phyloP scores from a whole-genome alignment of 2,329 filamentous ascomycete genomes.

The Diaporthe ilicicola region DNA sequence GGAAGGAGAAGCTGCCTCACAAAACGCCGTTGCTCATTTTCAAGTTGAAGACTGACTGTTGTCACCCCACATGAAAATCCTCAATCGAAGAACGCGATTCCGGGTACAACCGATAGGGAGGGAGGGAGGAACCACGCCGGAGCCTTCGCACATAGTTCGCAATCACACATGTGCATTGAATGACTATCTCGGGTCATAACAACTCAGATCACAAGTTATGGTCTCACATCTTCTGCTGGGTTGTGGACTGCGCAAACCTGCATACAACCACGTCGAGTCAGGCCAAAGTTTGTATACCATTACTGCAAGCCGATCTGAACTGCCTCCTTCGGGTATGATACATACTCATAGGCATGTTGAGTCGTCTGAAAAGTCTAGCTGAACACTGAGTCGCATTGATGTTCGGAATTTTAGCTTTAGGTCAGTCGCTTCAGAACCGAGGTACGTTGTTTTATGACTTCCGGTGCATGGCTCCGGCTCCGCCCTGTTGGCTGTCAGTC shows the following conservation, averaged over 20 bases:
- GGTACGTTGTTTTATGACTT: slow-evolving; percentile 6
- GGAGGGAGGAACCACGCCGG: too few relatives aligned
- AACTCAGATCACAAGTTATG: neutral
- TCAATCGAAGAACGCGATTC: too few relatives aligned
- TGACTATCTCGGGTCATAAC: neutral
- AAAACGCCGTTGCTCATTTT: too few relatives aligned
- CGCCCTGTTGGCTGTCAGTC: slow-evolving; percentile 27
- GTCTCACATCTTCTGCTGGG: neutral
- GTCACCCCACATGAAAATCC: too few relatives aligned
- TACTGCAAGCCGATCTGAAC: neutral
- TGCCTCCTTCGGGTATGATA: neutral
- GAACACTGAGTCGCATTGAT: neutral
- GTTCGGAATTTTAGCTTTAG: neutral
- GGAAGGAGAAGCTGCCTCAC: too few relatives aligned
- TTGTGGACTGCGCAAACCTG: neutral
- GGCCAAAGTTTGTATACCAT: neutral
- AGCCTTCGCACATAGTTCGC: too few relatives aligned
- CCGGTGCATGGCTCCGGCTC: slow-evolving; percentile 29
- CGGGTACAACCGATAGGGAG: too few relatives aligned
- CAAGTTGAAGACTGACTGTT: too few relatives aligned
- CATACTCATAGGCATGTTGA: neutral
- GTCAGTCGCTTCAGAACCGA: neutral
- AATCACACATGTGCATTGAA: too few relatives aligned
- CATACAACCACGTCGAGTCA: neutral
- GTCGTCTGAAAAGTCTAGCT: neutral